A percentile compares a stretch with the other conserved stretches of the same genome.
These are phyloP conservation scores for Leccinum subtestaceum DNA, from an alignment of 768 basidiomycete species.

Conservation along the genomic window DNA sequence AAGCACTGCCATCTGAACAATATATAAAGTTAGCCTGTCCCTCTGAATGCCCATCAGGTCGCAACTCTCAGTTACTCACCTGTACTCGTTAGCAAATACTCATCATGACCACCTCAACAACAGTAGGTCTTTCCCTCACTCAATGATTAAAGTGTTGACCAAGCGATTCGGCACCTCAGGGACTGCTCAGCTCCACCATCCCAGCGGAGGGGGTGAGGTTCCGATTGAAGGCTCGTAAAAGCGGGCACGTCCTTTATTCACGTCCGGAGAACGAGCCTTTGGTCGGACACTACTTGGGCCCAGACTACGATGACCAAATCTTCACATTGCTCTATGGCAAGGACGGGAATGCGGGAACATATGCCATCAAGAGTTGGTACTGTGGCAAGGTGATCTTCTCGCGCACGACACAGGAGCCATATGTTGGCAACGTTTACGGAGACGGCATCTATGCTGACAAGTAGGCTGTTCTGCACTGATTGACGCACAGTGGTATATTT, in stretches of 20 bases:
- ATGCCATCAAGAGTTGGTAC: slow-evolving; percentile 8
- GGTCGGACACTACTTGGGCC: neutral
- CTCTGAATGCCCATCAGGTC: too few species aligned
- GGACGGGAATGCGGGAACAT: neutral
- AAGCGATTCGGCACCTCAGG: neutral
- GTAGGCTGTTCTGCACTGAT: too few species aligned
- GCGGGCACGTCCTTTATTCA: neutral
- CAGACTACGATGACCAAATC: neutral
- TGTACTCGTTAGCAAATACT: too few species aligned
- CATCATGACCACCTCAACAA: too few species aligned
- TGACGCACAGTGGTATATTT: too few species aligned
- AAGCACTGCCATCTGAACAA: too few species aligned
- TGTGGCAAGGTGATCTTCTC: slow-evolving; percentile 3
- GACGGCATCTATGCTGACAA: too few species aligned
- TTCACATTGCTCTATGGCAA: slow-evolving; percentile 4
- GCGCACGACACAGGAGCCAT: neutral
- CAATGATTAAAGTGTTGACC: too few species aligned
- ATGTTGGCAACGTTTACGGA: too few species aligned
- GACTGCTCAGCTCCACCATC: neutral
- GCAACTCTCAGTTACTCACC: too few species aligned
- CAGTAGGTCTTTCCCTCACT: too few species aligned
- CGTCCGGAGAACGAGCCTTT: neutral
- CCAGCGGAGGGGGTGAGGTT: slow-evolving; percentile 2
- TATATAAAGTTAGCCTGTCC: too few species aligned
- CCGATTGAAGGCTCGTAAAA: neutral